Percentiles rank a stretch among this genome's conserved stretches.
These are phyloP conservation scores for Ogataea populi-albae DNA, from an alignment of 805 yeast genomes.

Conservation along the genomic window DNA sequence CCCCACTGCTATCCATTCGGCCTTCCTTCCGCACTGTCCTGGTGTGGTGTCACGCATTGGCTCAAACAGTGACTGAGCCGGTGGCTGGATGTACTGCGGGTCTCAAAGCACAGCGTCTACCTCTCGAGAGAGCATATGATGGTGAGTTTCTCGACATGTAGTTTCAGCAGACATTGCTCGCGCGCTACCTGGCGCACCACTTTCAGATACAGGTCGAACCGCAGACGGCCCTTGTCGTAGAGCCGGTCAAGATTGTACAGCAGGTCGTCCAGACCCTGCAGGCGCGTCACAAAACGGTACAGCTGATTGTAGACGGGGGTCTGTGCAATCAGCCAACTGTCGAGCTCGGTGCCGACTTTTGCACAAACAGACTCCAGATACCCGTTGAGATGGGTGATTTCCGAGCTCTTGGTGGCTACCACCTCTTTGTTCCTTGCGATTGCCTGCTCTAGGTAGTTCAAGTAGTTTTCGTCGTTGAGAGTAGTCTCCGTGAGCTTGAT, in stretches of 20 bases:
- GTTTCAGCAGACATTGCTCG: conserved; percentile 56
- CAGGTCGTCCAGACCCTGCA: conserved; percentile 70
- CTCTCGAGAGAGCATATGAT: conserved; percentile 19
- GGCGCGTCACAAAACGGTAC: conserved; percentile 61
- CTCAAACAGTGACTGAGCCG: conserved; percentile 1
- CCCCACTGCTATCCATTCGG: too few relatives aligned
- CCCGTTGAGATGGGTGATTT: conserved; percentile 15
- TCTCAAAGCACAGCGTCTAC: neutral
- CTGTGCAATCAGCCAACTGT: conserved; percentile 47
- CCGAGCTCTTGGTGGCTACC: conserved; percentile 11
- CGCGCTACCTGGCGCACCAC: conserved; percentile 54
- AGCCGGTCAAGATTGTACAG: conserved; percentile 54
- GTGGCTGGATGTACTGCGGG: neutral
- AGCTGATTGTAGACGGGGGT: conserved; percentile 57
- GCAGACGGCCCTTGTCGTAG: conserved; percentile 46
- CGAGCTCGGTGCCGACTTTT: conserved; percentile 34
- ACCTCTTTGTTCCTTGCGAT: conserved; percentile 26
- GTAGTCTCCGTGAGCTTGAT: conserved; percentile 19
- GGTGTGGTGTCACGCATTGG: too few relatives aligned
- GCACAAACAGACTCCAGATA: conserved; percentile 26
- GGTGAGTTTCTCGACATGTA: conserved; percentile 39
- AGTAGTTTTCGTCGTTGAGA: conserved; percentile 15
- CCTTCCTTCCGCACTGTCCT: too few relatives aligned
- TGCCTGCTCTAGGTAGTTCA: conserved; percentile 15
- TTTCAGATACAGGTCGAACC: conserved; percentile 41